These are phyloP conservation scores for Darksidea phi DNA, from an alignment of 495 filamentous ascomycete genomes.

Conservation along the genomic window DNA sequence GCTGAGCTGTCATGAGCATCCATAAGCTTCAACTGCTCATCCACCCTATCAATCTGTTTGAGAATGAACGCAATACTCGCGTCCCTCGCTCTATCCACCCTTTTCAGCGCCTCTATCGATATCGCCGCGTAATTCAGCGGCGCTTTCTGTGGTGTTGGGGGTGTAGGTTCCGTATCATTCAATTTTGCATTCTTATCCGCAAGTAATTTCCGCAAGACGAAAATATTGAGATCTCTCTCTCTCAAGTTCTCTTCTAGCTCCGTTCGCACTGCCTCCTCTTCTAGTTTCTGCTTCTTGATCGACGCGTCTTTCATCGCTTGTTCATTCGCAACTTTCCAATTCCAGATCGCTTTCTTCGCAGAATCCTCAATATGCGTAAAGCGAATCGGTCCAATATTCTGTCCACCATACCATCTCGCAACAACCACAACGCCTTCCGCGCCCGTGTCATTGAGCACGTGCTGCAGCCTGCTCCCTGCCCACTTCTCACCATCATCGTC, in stretches of 20 bases:
- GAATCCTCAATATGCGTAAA: conserved; percentile 48
- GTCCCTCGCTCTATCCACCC: conserved; percentile 48
- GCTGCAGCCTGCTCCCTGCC: conserved; percentile 43
- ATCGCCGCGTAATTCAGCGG: conserved; percentile 41
- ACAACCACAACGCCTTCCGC: conserved; percentile 47
- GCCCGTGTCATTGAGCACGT: conserved; percentile 41
- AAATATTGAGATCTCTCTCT: conserved; percentile 46
- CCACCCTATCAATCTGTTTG: conserved; percentile 47
- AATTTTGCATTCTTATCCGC: conserved; percentile 39
- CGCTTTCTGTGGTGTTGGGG: conserved; percentile 33
- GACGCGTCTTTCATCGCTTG: conserved; percentile 21
- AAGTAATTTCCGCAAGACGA: conserved; percentile 42
- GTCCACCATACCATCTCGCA: conserved; percentile 51
- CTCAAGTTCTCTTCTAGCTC: conserved; percentile 37
- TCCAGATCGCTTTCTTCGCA: conserved; percentile 43
- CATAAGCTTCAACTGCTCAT: conserved; percentile 28
- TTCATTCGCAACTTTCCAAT: conserved; percentile 33
- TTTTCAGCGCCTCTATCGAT: conserved; percentile 39
- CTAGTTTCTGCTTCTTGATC: conserved; percentile 38
- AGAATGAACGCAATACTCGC: conserved; percentile 47
- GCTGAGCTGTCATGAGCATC: conserved; percentile 15
- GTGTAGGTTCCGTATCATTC: conserved; percentile 6
- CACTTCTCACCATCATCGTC: conserved; percentile 51
- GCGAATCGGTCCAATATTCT: conserved; percentile 47
- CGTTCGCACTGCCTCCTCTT: conserved; percentile 36